Conservation (phyloP, 495 filamentous ascomycete species). For the Penicillium egyptiacum region DNA sequence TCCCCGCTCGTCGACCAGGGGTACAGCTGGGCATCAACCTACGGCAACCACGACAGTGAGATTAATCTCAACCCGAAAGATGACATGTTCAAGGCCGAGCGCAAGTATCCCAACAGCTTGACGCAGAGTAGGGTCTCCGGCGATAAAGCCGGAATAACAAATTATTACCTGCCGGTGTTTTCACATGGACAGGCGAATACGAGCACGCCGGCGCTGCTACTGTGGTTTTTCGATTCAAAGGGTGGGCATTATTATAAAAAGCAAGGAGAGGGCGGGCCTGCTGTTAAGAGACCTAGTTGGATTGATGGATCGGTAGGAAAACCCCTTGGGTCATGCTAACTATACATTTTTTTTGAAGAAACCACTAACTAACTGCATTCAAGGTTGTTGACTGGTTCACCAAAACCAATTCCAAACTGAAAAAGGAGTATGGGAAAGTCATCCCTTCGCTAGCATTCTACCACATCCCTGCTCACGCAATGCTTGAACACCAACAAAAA, state of each 20-base stretch:
- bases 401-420: slow-evolving; percentile 45
- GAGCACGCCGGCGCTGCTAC: slow-evolving; percentile 48
- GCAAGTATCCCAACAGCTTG: slow-evolving; percentile 50
- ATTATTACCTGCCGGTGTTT: slow-evolving; percentile 65
- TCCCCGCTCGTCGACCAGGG: slow-evolving; percentile 52
- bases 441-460: slow-evolving; percentile 71
- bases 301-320: slow-evolving; percentile 32
- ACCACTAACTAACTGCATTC: not conserved
- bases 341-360: not conserved
- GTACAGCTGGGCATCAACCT: slow-evolving; percentile 65
- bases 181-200: slow-evolving; percentile 12
- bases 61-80: slow-evolving; percentile 54
- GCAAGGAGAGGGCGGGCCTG: slow-evolving; percentile 27
- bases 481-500: slow-evolving; percentile 51
- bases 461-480: slow-evolving; percentile 67
- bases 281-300: slow-evolving; percentile 38
- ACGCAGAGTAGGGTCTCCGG: slow-evolving; percentile 51
- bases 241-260: slow-evolving; percentile 59
- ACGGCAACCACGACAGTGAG: slow-evolving; percentile 72
- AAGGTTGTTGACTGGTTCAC: slow-evolving; percentile 63
- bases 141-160: slow-evolving; percentile 58
- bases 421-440: slow-evolving; percentile 32
- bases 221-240: slow-evolving; percentile 77
- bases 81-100: slow-evolving; percentile 56
- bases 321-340: not conserved